Percentiles rank a stretch among this genome's conserved stretches.
Conservation (phyloP, 148 eudicot species). For the Vaccinium darrowii region DNA sequence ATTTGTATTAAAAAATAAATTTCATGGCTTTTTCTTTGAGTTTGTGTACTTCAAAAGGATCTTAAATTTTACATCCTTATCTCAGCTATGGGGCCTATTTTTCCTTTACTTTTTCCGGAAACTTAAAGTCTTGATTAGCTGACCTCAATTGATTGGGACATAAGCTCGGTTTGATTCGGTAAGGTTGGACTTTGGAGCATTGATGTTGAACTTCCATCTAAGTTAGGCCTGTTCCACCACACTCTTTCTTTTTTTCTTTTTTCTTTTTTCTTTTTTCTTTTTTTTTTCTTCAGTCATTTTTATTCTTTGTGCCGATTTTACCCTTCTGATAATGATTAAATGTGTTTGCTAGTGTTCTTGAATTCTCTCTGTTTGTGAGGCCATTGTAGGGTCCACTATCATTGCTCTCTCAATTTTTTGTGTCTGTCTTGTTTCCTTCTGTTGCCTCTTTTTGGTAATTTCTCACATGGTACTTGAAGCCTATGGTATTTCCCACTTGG, state of each 20-base stretch:
- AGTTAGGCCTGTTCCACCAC: conserved; percentile 20
- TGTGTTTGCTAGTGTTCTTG: conserved; percentile 9
- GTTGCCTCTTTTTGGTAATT: conserved; percentile 39
- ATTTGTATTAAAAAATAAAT: not conserved
- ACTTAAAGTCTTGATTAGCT: no score
- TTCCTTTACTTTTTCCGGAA: no score
- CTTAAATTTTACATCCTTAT: conserved; percentile 2
- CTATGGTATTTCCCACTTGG: conserved; percentile 23
- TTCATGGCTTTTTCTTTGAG: not conserved
- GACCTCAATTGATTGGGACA: no score
- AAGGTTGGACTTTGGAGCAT: not conserved
- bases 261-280: no score
- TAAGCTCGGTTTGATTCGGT: no score
- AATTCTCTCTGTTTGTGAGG: conserved; percentile 11
- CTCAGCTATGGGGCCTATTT: not conserved
- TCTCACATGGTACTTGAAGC: conserved; percentile 44
- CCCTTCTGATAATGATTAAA: conserved; percentile 12
- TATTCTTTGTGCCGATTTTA: not conserved
- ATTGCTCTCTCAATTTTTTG: conserved; percentile 10
- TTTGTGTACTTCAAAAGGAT: conserved; percentile 9
- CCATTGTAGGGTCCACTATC: conserved; percentile 8
- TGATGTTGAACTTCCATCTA: conserved; percentile 13
- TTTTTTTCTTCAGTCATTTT: no score
- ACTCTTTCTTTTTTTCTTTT: not conserved
- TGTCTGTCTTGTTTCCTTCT: conserved; percentile 23